Base-by-base conservation (phyloP, 2,329 filamentous ascomycete species). In the Septoria petroselini region DNA sequence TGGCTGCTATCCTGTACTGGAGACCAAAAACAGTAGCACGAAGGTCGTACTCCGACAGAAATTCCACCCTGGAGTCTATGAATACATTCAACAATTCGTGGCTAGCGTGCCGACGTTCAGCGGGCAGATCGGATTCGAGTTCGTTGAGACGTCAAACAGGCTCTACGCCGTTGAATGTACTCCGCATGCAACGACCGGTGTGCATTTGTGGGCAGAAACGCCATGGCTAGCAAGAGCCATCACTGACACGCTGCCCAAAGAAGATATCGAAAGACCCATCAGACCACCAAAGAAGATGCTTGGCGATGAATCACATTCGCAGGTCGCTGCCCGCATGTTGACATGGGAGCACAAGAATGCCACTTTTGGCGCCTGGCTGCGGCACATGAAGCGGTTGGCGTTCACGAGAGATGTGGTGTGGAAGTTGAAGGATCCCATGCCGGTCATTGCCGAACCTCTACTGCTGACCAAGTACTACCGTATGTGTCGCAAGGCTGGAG, bases 161-260 rank as follows among this genome's bases (percentile, higher is more conserved):
- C 47, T 67, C 1, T 55, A 61, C 33, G 58, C 62, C 3, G 64
- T 67, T 23, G 62, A 65, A 48, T 66, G 65, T 35, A 64, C 64
- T 34, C 62, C 64, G 2, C 57, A 60, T 12, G 58, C 61, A 8
- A 66, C 65, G 17, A 58, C 56, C 4, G 64, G 64, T 4, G 50
- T 66, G 19, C 65, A 66, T 34, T 53, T 66, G 6, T 67, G 64
- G 56, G 48, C 48, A 14, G 31, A 50, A 11, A 58, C 60, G 38
- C 39, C 55, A 38, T 29, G 60, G 53, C 25, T 54, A 41, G 52
- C 57, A 9, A 46, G 45, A 18, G 51, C 54, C 7, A 52, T 57
- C 29, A 54, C 54, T 3, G 45, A 42, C 1, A 47, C 48, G 6
- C 35, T 54, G 9, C 48, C 54, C 2, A 50, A 52, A 29, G 51